A percentile compares a stretch with the other conserved stretches of the same genome.
Evolutionary conservation across 192 early-diverging fungal species (phyloP).

Genomic region (Entomortierella lignicola): DNA sequence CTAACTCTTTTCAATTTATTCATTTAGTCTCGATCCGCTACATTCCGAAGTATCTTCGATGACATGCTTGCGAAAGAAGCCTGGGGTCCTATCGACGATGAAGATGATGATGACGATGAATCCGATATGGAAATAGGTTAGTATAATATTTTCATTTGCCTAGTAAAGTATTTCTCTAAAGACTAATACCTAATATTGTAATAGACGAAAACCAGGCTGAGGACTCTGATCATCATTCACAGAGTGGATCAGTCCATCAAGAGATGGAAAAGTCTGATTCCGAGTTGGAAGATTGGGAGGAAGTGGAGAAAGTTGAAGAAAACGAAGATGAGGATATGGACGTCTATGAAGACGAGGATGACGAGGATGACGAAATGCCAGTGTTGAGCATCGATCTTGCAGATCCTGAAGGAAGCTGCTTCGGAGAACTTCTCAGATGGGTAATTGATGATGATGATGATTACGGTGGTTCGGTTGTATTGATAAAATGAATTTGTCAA

Average conservation of each 20-base stretch:
- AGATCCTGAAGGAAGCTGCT: conserved; percentile 2
- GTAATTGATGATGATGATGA: conserved; percentile 10
- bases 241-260: no score
- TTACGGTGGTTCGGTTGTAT: background rate
- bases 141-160: no score
- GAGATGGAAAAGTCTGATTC: no score
- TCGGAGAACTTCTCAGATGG: conserved; percentile 26
- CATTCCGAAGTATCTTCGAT: conserved; percentile 8
- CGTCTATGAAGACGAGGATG: background rate
- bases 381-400: background rate
- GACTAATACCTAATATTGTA: no score
- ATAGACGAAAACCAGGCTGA: no score
- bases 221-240: no score
- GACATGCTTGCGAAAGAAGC: conserved; percentile 1
- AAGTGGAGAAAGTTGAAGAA: conserved; percentile 1
- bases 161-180: no score
- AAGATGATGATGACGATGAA: background rate
- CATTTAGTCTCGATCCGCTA: conserved; percentile 10
- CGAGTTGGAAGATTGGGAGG: background rate
- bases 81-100: background rate
- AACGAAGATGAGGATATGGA: background rate
- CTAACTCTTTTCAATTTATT: background rate
- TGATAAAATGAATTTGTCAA: background rate
- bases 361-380: background rate
- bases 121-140: background rate